Percentiles rank a stretch among this genome's conserved stretches.
Conservation (phyloP, 2,329 filamentous ascomycete species). For the Didymellaceae sp. region DNA sequence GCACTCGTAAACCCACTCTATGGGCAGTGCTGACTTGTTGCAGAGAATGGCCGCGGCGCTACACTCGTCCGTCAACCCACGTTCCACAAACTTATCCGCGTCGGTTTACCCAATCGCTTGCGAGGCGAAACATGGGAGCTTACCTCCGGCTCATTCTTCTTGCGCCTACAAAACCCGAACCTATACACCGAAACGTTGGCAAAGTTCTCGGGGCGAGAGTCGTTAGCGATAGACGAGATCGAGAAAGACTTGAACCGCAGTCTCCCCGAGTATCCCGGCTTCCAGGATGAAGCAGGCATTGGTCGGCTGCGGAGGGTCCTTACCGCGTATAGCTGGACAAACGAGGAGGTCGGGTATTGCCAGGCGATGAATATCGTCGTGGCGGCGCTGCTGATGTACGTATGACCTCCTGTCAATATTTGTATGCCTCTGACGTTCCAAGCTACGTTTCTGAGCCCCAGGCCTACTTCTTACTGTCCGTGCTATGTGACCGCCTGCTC, state of each 20-base stretch:
- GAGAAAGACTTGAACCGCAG: slow-evolving; percentile 98
- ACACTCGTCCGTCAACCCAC: slow-evolving; percentile 94
- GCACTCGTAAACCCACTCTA: slow-evolving; percentile 30
- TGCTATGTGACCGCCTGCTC: slow-evolving; percentile 88
- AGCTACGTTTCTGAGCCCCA: slow-evolving; percentile 95
- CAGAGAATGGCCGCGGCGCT: slow-evolving; percentile 88
- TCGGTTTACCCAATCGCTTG: slow-evolving; percentile 90
- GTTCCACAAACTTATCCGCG: slow-evolving; percentile 95
- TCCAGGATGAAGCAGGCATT: slow-evolving; percentile 95
- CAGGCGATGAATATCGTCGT: slow-evolving; percentile 99
- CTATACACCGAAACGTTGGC: slow-evolving; percentile 83
- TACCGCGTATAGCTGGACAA: slow-evolving; percentile 97
- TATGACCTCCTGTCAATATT: slow-evolving; percentile 24
- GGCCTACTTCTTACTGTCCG: slow-evolving; percentile 91
- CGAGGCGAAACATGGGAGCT: slow-evolving; percentile 96
- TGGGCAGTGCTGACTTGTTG: slow-evolving; percentile 19
- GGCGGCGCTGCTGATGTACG: slow-evolving; percentile 87
- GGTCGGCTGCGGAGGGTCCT: slow-evolving; percentile 86
- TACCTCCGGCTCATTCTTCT: slow-evolving; percentile 87
- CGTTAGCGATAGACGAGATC: slow-evolving; percentile 96
- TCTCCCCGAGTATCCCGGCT: slow-evolving; percentile 95
- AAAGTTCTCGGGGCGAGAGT: slow-evolving; percentile 84
- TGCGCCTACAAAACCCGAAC: slow-evolving; percentile 84
- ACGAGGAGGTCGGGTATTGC: slow-evolving; percentile 95
- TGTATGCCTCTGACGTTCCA: slow-evolving; percentile 35